Conservation (phyloP, 768 basidiomycete species). For the Lepiota venenata region DNA sequence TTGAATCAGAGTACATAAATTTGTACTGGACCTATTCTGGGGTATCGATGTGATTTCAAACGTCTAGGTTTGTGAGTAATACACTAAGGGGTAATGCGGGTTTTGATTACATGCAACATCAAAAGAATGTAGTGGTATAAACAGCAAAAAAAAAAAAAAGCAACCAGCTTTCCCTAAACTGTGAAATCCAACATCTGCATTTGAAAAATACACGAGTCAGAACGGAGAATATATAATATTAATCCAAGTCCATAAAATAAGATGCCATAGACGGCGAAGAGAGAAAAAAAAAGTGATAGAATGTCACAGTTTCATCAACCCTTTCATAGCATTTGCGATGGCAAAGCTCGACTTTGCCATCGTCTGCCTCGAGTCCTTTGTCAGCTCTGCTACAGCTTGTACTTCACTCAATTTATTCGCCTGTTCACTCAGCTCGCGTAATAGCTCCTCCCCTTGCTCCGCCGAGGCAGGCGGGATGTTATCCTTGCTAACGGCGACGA, state of each 20-base stretch:
- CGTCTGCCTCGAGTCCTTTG: constrained; percentile 88
- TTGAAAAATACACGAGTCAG: not conserved
- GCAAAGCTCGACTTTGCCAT: constrained; percentile 98
- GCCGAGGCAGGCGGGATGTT: constrained; percentile 74
- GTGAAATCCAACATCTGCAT: no score
- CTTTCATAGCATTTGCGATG: constrained; percentile 95
- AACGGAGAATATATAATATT: not conserved
- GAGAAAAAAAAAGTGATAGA: constrained; percentile 6
- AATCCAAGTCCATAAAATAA: not conserved
- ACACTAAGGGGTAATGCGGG: no score
- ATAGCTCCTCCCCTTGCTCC: constrained; percentile 71
- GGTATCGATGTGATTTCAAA: no score
- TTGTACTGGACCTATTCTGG: no score
- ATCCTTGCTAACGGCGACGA: constrained; percentile 94
- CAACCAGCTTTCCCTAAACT: no score
- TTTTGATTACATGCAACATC: no score
- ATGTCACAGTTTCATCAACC: constrained; percentile 70
- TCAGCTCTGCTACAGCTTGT: constrained; percentile 77
- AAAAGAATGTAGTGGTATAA: no score
- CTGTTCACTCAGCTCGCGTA: constrained; percentile 82
- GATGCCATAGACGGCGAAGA: not conserved
- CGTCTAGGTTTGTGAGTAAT: no score
- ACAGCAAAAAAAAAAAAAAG: no score
- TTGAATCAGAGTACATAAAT: no score
- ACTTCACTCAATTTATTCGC: constrained; percentile 91